Percentiles rank a stretch among this genome's conserved stretches.
Conservation (phyloP, 139 green algal genomes). For the Chlamydomonas sp. region DNA sequence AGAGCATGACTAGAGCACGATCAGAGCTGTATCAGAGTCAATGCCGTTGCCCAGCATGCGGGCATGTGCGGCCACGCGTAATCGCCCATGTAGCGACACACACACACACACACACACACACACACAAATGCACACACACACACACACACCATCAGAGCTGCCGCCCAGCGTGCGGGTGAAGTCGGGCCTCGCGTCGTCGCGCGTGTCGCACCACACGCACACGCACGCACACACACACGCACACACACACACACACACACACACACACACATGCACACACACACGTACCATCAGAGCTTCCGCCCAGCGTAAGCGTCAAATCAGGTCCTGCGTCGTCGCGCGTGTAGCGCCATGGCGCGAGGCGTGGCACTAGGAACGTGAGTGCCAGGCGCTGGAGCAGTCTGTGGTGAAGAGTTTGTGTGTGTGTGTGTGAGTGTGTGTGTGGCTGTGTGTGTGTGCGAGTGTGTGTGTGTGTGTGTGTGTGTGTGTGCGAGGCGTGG, state of each 20-base stretch:
- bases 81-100: background rate
- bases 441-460: no score
- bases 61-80: no score
- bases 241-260: background rate
- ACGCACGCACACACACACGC: background rate
- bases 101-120: background rate
- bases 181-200: background rate
- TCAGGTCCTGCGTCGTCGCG: constrained; percentile 24
- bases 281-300: no score
- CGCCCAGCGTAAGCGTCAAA: background rate
- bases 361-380: constrained; percentile 59
- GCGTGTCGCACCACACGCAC: background rate
- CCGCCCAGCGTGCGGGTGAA: background rate
- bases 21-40: no score
- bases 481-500: no score
- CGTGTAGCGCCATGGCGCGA: constrained; percentile 72
- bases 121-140: background rate
- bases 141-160: background rate
- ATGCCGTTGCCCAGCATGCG: no score
- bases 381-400: constrained; percentile 56
- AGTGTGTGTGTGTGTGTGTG: no score
- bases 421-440: no score
- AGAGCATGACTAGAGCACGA: no score
- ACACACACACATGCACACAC: constrained; percentile 1
- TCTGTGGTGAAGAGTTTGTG: no score